These are phyloP conservation scores for Chalciporus pseudorubinellus DNA, from an alignment of 768 basidiomycete genomes.

Conservation along the genomic window DNA sequence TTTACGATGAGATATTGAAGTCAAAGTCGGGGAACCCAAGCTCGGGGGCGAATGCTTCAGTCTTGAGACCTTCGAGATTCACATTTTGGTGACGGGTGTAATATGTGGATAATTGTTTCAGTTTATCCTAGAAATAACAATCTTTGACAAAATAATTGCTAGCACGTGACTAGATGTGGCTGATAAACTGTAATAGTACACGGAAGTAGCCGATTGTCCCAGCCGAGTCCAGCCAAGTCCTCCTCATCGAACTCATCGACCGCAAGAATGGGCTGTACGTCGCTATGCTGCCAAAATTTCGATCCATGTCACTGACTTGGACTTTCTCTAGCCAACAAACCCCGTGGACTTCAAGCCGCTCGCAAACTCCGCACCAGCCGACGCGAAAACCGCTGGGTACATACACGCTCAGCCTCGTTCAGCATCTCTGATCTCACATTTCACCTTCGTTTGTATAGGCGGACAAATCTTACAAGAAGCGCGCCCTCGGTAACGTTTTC, in stretches of 20 bases:
- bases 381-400: slow-evolving; percentile 95
- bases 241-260: slow-evolving; percentile 49
- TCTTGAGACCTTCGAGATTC: too few relatives aligned
- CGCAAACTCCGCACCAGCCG: slow-evolving; percentile 95
- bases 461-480: slow-evolving; percentile 99
- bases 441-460: slow-evolving; percentile 51
- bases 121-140: too few relatives aligned
- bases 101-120: too few relatives aligned
- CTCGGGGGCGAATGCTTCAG: too few relatives aligned
- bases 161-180: slow-evolving; percentile 24
- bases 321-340: slow-evolving; percentile 80
- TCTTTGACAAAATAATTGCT: too few relatives aligned
- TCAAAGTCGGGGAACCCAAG: too few relatives aligned
- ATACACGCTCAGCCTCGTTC: slow-evolving; percentile 28
- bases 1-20: too few relatives aligned
- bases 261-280: slow-evolving; percentile 85
- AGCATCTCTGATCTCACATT: slow-evolving; percentile 13
- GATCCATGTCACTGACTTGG: slow-evolving; percentile 8
- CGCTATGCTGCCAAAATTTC: slow-evolving; percentile 14
- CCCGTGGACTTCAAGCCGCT: slow-evolving; percentile 97
- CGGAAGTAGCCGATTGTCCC: slow-evolving; percentile 30
- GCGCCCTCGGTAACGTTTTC: slow-evolving; percentile 98
- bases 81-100: too few relatives aligned
- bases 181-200: slow-evolving; percentile 43
- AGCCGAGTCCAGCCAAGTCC: slow-evolving; percentile 8